These are phyloP conservation scores for Collybiopsis confluens DNA, from an alignment of 768 basidiomycete genomes.

Conservation along the genomic window DNA sequence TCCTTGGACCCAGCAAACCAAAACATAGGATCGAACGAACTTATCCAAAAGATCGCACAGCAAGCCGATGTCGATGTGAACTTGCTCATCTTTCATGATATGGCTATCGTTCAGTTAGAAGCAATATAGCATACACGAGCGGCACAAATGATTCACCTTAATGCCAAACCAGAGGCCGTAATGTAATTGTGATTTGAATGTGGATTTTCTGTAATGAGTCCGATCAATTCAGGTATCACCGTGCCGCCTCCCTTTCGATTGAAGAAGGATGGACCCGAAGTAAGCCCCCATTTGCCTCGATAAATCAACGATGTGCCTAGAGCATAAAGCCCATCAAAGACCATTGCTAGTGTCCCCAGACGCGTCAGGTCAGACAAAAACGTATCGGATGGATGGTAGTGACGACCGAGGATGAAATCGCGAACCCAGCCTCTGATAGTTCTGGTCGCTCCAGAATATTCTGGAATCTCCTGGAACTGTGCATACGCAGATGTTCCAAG, in stretches of 20 bases:
- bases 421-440: constrained; percentile 44
- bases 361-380: constrained; percentile 41
- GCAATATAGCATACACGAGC: background rate
- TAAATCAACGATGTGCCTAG: constrained; percentile 28
- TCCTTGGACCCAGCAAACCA: constrained; percentile 25
- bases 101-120: constrained; percentile 29
- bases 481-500: constrained; percentile 41
- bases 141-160: background rate
- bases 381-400: constrained; percentile 14
- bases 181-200: background rate
- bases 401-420: constrained; percentile 30
- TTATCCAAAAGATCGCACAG: constrained; percentile 51
- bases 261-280: constrained; percentile 14
- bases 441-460: constrained; percentile 29
- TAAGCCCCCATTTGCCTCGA: constrained; percentile 24
- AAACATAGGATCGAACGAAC: constrained; percentile 36
- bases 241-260: constrained; percentile 12
- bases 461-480: constrained; percentile 31
- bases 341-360: constrained; percentile 31
- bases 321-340: constrained; percentile 28
- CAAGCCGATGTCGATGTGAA: constrained; percentile 41
- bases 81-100: constrained; percentile 27
- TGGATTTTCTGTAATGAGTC: background rate
- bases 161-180: background rate
- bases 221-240: constrained; percentile 16